Conservation (phyloP, 2,329 filamentous ascomycete genomes). For the Pseudopithomyces maydicus region DNA sequence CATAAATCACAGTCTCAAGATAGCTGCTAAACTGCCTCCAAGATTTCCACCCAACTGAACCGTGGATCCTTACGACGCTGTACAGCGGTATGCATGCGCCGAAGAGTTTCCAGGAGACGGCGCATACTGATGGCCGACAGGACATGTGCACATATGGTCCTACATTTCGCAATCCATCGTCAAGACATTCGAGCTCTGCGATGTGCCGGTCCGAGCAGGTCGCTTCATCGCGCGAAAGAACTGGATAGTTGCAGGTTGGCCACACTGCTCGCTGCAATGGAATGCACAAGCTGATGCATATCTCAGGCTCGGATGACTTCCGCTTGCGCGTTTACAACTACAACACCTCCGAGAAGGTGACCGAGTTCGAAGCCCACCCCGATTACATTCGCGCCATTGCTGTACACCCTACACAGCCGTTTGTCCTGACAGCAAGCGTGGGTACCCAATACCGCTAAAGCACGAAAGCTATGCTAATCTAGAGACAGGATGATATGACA, state of each 20-base stretch:
- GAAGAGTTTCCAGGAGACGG: conserved; percentile 5
- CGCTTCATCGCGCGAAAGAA: conserved; percentile 98
- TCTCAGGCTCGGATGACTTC: conserved; percentile 78
- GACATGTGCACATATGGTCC: conserved; percentile 99
- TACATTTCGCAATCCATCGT: conserved; percentile 81
- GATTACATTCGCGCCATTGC: conserved; percentile 98
- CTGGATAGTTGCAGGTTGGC: conserved; percentile 87
- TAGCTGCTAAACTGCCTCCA: conserved; percentile 57
- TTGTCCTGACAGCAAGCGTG: conserved; percentile 86
- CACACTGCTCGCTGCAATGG: background rate
- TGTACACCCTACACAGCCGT: conserved; percentile 93
- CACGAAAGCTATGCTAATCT: conserved; percentile 23
- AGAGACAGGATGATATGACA: conserved; percentile 45
- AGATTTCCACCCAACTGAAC: conserved; percentile 95
- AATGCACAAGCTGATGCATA: conserved; percentile 23
- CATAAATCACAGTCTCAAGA: conserved; percentile 5
- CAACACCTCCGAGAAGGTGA: conserved; percentile 98
- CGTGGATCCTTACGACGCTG: conserved; percentile 91
- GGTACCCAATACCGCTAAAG: conserved; percentile 14
- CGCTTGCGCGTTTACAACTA: conserved; percentile 87
- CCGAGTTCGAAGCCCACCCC: conserved; percentile 94
- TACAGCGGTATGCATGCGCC: conserved; percentile 74
- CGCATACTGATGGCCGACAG: conserved; percentile 53
- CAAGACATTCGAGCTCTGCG: conserved; percentile 98
- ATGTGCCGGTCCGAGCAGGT: conserved; percentile 95